phyloP scores from a whole-genome alignment of 768 basidiomycete species.

The Podaxis rugospora region DNA sequence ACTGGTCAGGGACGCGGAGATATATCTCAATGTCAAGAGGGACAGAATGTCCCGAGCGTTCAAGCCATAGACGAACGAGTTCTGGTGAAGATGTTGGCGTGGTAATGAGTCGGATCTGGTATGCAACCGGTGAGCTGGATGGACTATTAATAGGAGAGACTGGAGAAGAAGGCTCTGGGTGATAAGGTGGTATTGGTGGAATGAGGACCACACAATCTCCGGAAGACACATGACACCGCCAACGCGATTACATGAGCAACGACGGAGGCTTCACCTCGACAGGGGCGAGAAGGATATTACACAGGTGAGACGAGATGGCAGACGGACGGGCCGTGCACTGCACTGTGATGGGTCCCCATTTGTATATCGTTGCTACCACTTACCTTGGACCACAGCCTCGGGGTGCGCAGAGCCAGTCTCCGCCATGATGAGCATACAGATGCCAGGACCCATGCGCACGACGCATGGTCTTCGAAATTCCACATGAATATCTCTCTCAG shows the following conservation, averaged over 20 bases:
- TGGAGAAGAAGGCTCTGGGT: background rate
- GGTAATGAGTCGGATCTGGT: conserved; percentile 70
- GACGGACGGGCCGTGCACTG: no score
- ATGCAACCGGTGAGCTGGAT: conserved; percentile 2
- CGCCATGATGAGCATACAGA: conserved; percentile 69
- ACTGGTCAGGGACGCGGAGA: conserved; percentile 43
- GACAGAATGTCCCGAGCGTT: conserved; percentile 65
- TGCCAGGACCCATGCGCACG: conserved; percentile 71
- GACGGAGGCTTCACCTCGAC: background rate
- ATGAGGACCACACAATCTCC: background rate
- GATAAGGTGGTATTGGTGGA: background rate
- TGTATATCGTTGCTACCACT: conserved; percentile 20
- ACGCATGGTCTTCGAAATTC: conserved; percentile 67
- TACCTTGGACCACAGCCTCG: conserved; percentile 76
- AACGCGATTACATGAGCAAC: conserved; percentile 6
- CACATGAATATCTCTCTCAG: conserved; percentile 67
- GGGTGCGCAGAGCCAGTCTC: conserved; percentile 58
- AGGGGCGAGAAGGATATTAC: background rate
- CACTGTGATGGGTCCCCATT: no score
- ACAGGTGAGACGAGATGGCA: no score
- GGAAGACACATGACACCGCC: background rate
- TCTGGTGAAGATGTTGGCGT: conserved; percentile 69
- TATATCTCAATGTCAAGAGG: conserved; percentile 82
- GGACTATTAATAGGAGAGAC: conserved; percentile 3
- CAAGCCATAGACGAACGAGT: conserved; percentile 78